These are phyloP conservation scores for Pyrrhoderma noxium DNA, from an alignment of 1,284 basidiomycete species.

Conservation along the genomic window DNA sequence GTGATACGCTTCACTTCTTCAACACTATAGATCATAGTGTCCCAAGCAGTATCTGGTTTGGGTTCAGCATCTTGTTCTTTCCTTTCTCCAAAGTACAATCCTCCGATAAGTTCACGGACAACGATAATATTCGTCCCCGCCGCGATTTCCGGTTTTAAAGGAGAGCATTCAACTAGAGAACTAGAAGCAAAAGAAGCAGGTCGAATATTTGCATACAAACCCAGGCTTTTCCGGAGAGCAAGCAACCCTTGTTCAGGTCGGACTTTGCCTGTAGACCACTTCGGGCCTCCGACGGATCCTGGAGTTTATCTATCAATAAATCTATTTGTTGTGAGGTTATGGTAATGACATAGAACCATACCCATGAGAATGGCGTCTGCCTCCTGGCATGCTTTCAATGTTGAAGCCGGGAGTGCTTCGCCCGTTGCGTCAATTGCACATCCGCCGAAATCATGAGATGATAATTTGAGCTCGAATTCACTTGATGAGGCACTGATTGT, in stretches of 20 bases:
- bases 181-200: slow-evolving; percentile 94
- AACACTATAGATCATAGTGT: slow-evolving; percentile 90
- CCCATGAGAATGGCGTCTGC: slow-evolving; percentile 93
- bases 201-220: slow-evolving; percentile 96
- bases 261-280: slow-evolving; percentile 93
- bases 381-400: slow-evolving; percentile 79
- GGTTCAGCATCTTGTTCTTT: slow-evolving; percentile 75
- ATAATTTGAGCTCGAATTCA: slow-evolving; percentile 68
- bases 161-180: slow-evolving; percentile 83
- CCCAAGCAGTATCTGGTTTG: slow-evolving; percentile 69
- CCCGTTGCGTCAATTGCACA: slow-evolving; percentile 86
- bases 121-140: slow-evolving; percentile 90
- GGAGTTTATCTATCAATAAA: slow-evolving; percentile 9
- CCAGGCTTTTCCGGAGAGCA: slow-evolving; percentile 86
- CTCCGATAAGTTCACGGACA: slow-evolving; percentile 91
- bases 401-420: slow-evolving; percentile 79
- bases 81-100: slow-evolving; percentile 89
- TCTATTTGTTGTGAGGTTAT: slow-evolving; percentile 5
- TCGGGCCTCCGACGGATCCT: slow-evolving; percentile 97
- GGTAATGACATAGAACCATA: slow-evolving; percentile 24
- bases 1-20: slow-evolving; percentile 92
- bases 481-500: slow-evolving; percentile 56
- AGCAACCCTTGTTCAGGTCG: slow-evolving; percentile 96
- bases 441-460: slow-evolving; percentile 84
- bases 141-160: slow-evolving; percentile 84